These are phyloP conservation scores for Trametes sanguinea DNA, from an alignment of 768 basidiomycete species.

Conservation along the genomic window DNA sequence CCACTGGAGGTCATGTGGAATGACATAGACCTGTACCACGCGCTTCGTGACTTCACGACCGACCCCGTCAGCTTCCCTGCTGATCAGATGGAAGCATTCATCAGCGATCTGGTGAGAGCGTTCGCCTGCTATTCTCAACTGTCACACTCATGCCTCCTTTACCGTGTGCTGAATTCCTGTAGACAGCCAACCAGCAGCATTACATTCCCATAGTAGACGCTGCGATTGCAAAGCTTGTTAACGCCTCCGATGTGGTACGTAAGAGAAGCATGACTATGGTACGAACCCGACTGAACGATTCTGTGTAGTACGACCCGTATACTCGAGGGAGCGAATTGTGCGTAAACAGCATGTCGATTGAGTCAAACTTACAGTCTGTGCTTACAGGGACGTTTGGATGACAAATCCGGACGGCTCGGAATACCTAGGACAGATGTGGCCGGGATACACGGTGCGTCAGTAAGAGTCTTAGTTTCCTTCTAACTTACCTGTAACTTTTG, in stretches of 20 bases:
- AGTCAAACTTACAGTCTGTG: not conserved
- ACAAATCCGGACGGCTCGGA: slow-evolving; percentile 74
- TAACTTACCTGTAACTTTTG: not conserved
- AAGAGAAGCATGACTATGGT: not conserved
- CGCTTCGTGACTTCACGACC: slow-evolving; percentile 66
- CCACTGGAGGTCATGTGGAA: slow-evolving; percentile 88
- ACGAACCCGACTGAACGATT: too few species aligned
- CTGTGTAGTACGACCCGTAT: slow-evolving; percentile 64
- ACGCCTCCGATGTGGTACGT: slow-evolving; percentile 63
- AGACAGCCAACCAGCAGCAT: slow-evolving; percentile 50
- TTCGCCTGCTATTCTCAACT: not conserved
- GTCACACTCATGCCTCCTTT: too few species aligned
- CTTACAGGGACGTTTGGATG: slow-evolving; percentile 62
- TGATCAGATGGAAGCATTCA: slow-evolving; percentile 55
- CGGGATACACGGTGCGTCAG: slow-evolving; percentile 61
- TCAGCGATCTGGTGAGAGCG: slow-evolving; percentile 52
- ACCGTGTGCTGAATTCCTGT: not conserved
- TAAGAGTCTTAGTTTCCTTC: too few species aligned
- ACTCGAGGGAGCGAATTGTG: slow-evolving; percentile 60
- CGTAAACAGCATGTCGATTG: slow-evolving; percentile 19
- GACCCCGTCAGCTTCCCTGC: slow-evolving; percentile 65
- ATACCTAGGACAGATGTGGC: slow-evolving; percentile 79
- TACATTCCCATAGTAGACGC: slow-evolving; percentile 75
- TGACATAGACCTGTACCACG: slow-evolving; percentile 74
- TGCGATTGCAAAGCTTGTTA: slow-evolving; percentile 56